Conservation (phyloP, 345 rosid genomes). For the Eucalyptus brandiana region DNA sequence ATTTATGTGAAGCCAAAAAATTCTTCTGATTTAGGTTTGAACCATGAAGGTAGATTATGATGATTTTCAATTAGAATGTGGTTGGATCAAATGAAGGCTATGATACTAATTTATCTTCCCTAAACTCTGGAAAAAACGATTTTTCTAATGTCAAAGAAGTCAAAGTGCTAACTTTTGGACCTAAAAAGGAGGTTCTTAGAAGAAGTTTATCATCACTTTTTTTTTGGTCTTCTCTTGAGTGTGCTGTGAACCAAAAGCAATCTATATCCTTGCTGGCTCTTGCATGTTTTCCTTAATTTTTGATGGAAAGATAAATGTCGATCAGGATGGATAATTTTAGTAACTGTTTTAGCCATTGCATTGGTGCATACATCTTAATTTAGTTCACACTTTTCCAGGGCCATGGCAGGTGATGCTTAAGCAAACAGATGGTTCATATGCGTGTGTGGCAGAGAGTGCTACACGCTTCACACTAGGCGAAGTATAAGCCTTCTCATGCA, state of each 20-base stretch:
- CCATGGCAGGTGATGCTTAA: constrained; percentile 99
- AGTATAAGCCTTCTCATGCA: constrained; percentile 17
- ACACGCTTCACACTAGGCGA: constrained; percentile 87
- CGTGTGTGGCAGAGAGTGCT: constrained; percentile 78
- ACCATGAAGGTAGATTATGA: not conserved
- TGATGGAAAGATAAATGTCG: not conserved
- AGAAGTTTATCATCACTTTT: not conserved
- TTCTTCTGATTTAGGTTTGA: not conserved
- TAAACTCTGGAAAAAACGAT: not conserved
- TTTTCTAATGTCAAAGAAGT: not conserved
- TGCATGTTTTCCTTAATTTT: not conserved
- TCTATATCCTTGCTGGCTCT: not conserved
- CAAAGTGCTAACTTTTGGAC: not conserved
- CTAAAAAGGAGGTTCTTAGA: not conserved
- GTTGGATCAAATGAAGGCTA: not conserved
- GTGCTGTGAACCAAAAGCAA: not conserved
- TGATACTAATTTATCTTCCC: not conserved
- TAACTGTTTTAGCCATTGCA: not conserved
- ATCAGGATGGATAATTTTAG: not conserved
- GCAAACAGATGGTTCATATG: constrained; percentile 81
- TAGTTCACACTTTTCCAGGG: constrained; percentile 28
- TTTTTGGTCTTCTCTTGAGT: not conserved
- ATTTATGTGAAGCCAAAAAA: not conserved
- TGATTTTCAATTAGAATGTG: not conserved
- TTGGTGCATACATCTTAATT: not conserved